These are phyloP conservation scores for Aspergillus quadrilineatus DNA, from an alignment of 2,329 filamentous ascomycete species.

Conservation along the genomic window DNA sequence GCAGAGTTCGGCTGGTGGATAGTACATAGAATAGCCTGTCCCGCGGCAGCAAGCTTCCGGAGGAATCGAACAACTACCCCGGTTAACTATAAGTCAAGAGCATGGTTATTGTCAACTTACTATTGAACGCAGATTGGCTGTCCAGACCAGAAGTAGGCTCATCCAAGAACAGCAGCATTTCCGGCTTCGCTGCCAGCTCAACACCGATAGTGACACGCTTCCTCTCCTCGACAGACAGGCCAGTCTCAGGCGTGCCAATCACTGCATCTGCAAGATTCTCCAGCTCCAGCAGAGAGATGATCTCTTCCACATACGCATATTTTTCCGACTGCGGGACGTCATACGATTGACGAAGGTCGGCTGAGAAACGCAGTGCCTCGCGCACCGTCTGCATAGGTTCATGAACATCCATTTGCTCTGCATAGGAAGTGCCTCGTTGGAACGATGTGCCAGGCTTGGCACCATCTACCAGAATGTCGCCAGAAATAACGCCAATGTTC, in stretches of 20 bases:
- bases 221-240: slow-evolving; percentile 57
- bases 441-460: slow-evolving; percentile 58
- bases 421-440: slow-evolving; percentile 64
- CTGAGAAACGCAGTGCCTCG: slow-evolving; percentile 66
- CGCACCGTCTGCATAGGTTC: slow-evolving; percentile 62
- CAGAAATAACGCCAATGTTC: slow-evolving; percentile 63
- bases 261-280: slow-evolving; percentile 66
- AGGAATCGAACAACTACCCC: slow-evolving; percentile 54
- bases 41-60: slow-evolving; percentile 58
- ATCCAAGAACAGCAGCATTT: slow-evolving; percentile 64
- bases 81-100: background rate
- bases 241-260: slow-evolving; percentile 59
- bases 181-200: slow-evolving; percentile 42
- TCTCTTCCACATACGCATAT: slow-evolving; percentile 64
- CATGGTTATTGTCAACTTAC: background rate
- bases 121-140: slow-evolving; percentile 58
- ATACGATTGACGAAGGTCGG: slow-evolving; percentile 61
- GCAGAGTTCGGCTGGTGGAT: slow-evolving; percentile 61
- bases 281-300: slow-evolving; percentile 65
- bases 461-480: slow-evolving; percentile 64
- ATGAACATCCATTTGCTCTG: slow-evolving; percentile 66
- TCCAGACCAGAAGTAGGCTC: slow-evolving; percentile 61
- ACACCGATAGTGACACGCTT: slow-evolving; percentile 43
- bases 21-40: slow-evolving; percentile 60
- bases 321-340: slow-evolving; percentile 60